These are phyloP conservation scores for Lentinula guzmanii DNA, from an alignment of 768 basidiomycete species.

Conservation along the genomic window DNA sequence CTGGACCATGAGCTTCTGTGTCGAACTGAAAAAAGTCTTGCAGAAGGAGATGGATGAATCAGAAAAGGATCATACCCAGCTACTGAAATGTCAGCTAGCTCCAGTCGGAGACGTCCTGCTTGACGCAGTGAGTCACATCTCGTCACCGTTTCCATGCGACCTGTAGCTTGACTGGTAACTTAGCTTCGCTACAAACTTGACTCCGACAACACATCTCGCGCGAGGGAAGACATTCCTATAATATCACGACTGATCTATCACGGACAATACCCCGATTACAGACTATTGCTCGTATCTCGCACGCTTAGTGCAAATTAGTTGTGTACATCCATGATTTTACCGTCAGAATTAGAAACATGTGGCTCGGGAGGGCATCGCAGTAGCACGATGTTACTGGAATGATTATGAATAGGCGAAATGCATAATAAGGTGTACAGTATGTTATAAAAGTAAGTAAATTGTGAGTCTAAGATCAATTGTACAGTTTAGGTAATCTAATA, in stretches of 20 bases:
- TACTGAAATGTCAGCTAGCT: constrained; percentile 26
- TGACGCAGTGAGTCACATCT: background rate
- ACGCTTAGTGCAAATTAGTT: background rate
- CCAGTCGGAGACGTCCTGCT: constrained; percentile 19
- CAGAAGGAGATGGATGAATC: constrained; percentile 7
- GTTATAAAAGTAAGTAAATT: too few relatives aligned
- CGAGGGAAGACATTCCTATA: constrained; percentile 3
- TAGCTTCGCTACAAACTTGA: background rate
- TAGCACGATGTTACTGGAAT: background rate
- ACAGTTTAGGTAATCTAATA: background rate
- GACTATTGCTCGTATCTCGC: constrained; percentile 10
- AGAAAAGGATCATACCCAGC: constrained; percentile 16
- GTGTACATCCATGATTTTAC: background rate
- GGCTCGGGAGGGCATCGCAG: background rate
- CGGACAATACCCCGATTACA: constrained; percentile 3
- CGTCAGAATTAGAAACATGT: background rate
- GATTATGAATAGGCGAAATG: too few relatives aligned
- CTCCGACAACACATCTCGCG: background rate
- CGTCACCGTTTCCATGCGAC: background rate
- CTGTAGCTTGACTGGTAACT: background rate
- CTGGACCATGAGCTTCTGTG: constrained; percentile 43
- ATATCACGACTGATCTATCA: constrained; percentile 8
- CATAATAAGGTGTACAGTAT: too few relatives aligned
- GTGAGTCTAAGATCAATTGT: background rate
- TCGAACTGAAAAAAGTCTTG: constrained; percentile 28